Base-by-base conservation (phyloP, 306 rosid species). In the Castanospermum australe region DNA sequence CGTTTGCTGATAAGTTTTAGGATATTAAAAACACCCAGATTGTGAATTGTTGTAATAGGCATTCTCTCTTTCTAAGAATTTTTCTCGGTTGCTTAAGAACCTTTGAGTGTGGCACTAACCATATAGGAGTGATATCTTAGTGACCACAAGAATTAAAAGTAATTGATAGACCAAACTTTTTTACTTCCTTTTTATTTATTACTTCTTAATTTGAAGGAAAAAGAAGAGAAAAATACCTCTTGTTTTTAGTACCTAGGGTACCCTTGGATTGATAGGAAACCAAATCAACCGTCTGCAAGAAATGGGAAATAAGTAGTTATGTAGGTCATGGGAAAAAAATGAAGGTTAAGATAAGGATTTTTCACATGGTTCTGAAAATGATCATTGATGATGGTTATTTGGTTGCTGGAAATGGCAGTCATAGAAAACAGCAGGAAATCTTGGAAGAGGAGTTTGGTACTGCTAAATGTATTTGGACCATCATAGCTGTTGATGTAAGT, bases 181-280 rank as follows among this genome's bases (percentile, higher is more conserved):
- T 20, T 17, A 54, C 12, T 67, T 24, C 20, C 15, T 11, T 28
- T 5, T 56, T 42, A 24, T 68, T 13, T 28, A 30, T 20, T 21
- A 39, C 33, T 20, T 30, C 72, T 21, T 22, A 33, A 11, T 36
- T 76, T 1, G 11, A 30, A 32, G 52, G 17, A 0, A 9, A 42
- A 67, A 20, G 42, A 67, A 21, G 32, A 11, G 21, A 41, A 67
- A 21, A 33, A 51, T n/a, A n/a, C n/a, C n/a, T 18, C 2, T 48
- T 3, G 0, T 24, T 42, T 22, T 15, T 11, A 41, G n/a, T n/a
- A 7, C n/a, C 18, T 30, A 12, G 28, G 48, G n/a, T 44, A n/a
- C 35, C 36, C 17, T 50, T 39, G 61, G 50, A 64, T 80, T 54
- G 35, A 39, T 56, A 20, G 75, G 75, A 80, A 47, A 30, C 68